Evolutionary conservation across 371 early-diverging fungal genomes (phyloP).

Genomic region (Saksenaea oblongispora): DNA sequence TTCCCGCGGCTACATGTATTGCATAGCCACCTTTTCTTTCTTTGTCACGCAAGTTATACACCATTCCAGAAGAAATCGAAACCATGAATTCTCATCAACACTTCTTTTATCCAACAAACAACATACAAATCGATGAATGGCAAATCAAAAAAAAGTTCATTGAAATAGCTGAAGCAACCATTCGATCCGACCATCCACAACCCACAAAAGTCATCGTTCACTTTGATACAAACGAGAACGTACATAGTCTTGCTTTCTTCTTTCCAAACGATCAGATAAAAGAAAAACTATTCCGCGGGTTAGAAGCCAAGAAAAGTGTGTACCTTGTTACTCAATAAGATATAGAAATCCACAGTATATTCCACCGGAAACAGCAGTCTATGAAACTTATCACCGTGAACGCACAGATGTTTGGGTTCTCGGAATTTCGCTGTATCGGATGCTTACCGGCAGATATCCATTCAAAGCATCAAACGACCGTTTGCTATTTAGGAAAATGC

Average conservation of each 20-base stretch:
- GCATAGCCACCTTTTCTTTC: background rate
- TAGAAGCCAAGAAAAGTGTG: background rate
- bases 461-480: constrained; percentile 41
- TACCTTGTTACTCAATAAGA: background rate
- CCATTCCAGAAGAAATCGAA: constrained; percentile 20
- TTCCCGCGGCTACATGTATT: background rate
- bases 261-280: constrained; percentile 2
- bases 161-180: background rate
- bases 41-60: constrained; percentile 11
- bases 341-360: constrained; percentile 35
- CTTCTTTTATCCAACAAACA: background rate
- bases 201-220: constrained; percentile 8
- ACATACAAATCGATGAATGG: background rate
- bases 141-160: background rate
- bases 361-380: constrained; percentile 34
- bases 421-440: constrained; percentile 40
- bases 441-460: constrained; percentile 42
- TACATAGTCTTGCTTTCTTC: constrained; percentile 2
- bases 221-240: constrained; percentile 11
- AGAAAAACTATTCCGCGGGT: constrained; percentile 10
- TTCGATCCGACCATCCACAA: constrained; percentile 7
- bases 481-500: constrained; percentile 41
- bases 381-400: constrained; percentile 24
- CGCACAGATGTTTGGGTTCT: constrained; percentile 47
- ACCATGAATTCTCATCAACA: constrained; percentile 1